Percentiles rank a stretch among this genome's conserved stretches.
phyloP scores from a whole-genome alignment of 73 alveolate species.

The Diophrys sp. region DNA sequence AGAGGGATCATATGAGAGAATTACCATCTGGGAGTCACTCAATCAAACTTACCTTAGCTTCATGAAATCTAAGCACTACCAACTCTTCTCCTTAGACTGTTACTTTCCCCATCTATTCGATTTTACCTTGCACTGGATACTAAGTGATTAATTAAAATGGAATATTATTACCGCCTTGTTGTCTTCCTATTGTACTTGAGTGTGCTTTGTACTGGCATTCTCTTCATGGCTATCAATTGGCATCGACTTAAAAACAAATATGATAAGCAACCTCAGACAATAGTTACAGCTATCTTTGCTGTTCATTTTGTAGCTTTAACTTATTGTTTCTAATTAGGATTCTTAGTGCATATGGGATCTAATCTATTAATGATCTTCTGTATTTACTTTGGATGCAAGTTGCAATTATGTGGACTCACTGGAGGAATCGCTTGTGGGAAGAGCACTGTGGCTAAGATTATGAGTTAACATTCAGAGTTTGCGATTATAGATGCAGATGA shows the following conservation, averaged over 20 bases:
- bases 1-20: too few species aligned
- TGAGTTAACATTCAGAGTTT: conserved; percentile 45
- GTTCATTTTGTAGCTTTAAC: conserved; percentile 17
- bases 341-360: conserved; percentile 11
- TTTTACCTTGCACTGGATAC: neutral
- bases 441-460: conserved; percentile 60
- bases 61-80: too few species aligned
- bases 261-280: conserved; percentile 20
- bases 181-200: conserved; percentile 3
- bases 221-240: conserved; percentile 33
- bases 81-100: too few species aligned
- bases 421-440: conserved; percentile 89
- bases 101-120: too few species aligned
- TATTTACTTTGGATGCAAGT: conserved; percentile 40
- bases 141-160: neutral
- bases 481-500: conserved; percentile 78
- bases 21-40: too few species aligned
- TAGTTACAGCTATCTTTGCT: conserved; percentile 11
- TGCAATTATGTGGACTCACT: conserved; percentile 54
- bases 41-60: too few species aligned
- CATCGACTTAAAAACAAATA: conserved; percentile 9
- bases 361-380: conserved; percentile 13
- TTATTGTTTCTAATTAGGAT: conserved; percentile 25
- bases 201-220: conserved; percentile 4
- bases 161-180: neutral